Conservation (phyloP, 2,329 filamentous ascomycete species). For the Allantophomopsis cytisporea region DNA sequence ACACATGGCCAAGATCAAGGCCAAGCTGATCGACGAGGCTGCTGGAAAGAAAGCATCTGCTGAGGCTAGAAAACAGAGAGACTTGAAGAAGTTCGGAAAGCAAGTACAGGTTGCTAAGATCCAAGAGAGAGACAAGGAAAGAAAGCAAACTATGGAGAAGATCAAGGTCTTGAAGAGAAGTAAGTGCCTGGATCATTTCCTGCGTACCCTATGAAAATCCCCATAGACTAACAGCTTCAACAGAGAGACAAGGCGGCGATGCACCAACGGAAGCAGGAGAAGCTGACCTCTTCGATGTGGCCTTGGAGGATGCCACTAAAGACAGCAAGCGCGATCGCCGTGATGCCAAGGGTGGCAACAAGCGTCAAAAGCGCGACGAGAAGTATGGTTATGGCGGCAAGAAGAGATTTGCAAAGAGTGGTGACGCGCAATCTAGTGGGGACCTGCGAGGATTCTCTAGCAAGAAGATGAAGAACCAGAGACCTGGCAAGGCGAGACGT, state of each 20-base stretch:
- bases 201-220: too few relatives aligned
- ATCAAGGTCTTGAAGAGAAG: conserved; percentile 92
- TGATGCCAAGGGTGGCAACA: conserved; percentile 38
- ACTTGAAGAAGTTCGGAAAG: conserved; percentile 98
- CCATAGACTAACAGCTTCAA: not conserved
- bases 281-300: conserved; percentile 83
- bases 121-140: conserved; percentile 86
- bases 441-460: conserved; percentile 71
- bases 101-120: conserved; percentile 93
- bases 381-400: conserved; percentile 96
- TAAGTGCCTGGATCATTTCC: conserved; percentile 33
- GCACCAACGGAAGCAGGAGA: conserved; percentile 50
- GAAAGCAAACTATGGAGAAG: conserved; percentile 88
- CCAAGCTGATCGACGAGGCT: conserved; percentile 83
- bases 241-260: conserved; percentile 71
- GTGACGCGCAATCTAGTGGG: conserved; percentile 69
- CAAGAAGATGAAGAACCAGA: conserved; percentile 55
- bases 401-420: conserved; percentile 84
- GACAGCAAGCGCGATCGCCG: conserved; percentile 21
- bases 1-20: conserved; percentile 95
- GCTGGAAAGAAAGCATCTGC: conserved; percentile 83
- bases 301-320: conserved; percentile 42
- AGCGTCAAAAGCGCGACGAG: conserved; percentile 86
- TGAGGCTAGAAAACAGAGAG: conserved; percentile 82
- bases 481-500: conserved; percentile 31